Evolutionary conservation across 352 stramenopile genomes (phyloP), one percentile per base, ranked within the genome.

Genomic region (Phytopythium litorale): DNA sequence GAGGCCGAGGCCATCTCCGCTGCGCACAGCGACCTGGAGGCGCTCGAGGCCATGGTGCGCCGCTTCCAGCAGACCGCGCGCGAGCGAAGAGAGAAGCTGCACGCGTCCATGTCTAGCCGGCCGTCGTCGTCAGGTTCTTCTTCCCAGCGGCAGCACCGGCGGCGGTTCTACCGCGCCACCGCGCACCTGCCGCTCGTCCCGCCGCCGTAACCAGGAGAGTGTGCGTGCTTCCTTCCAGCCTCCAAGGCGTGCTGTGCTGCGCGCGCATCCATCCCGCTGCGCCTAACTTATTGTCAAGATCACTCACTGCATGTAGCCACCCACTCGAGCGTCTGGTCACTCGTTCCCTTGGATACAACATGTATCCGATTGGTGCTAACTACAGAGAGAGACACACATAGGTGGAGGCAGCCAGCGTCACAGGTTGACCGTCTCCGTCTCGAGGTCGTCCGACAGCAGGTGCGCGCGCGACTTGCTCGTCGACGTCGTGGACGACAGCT

Each of bases 1-100:
- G 83, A 89, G 9, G 80, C 76, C 0, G 66, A 69, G 51, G 62
- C 76, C 21, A 70, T 92, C 35, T 58, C 63, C 2, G 83, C 75
- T 0, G 66, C 71, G 8, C 69, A 68, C 33, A 63, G 62, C 32
- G 80, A 89, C 56, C 59, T 68, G 4, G 53, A 69, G 21, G 60
- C 65, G 35, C 78, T 92, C 11, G 68, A 86, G 23, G 52, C 71
- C 46, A 62, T 64, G 54, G 45, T 71, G 68, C 56, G 68, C 18
- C 67, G 40, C 37, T 49, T 61, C 57, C 56, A 64, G 74, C 68
- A 82, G 56, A 66, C 56, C 52, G 48, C 59, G 62, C 53, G 53
- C 18, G 15, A 45, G 35, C 48, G 35, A 32, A 56, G 42, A 16
- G 15, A 32, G 4, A n/a, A 58, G 56, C 30, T 25, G 30, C 56